Evolutionary conservation across 208 protist species (phyloP), one percentile per base, ranked within the genome.

Genomic region (Leishmania turanica): DNA sequence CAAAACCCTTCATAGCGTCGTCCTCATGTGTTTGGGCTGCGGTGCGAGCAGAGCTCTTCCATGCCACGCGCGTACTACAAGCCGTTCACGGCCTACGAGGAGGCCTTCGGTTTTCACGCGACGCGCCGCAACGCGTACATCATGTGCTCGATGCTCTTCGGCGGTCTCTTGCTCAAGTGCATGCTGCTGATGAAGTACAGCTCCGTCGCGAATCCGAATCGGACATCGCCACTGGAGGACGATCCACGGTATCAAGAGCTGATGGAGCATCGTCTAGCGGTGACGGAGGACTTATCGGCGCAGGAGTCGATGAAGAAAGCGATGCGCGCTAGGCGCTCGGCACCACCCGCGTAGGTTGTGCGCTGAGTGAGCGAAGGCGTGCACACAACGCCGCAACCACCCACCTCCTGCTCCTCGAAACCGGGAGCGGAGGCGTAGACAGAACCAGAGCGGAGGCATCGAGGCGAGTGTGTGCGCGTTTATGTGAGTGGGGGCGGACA

Each of bases 1-100:
- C 42, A 17, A 17, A 47, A 24, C 34, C 2, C 65, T n/a, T 70
- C 65, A 70, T 31, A n/a, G 40, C 17, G 65, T 47, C 42, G 65
- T 49, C 2, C 40, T 3, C 7, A 70, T n/a, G 11, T 15, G 2
- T 56, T 27, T 8, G 24, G 7, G 70, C 27, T 75, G 17, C 49
- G 70, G 49, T 40, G n/a, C n/a, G 47, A 24, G 37, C 0, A 17
- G 13, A n/a, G 19, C 40, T 19, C 65, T n/a, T 11, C 31, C 37
- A 97, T 97, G 93, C 93, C 93, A 5, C 89, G 93, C 42, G 93
- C 91, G 21, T 95, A 95, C 73, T 95, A 95, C 87, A 91, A 91
- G 49, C 93, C 93, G 21, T 95, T 95, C 79, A 97, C 93, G 51
- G 85, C 89, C 8, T 95, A 95, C 68, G 93, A 97, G 83, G 91